Percentiles rank a stretch among this genome's conserved stretches.
Conservation (phyloP, 2,329 filamentous ascomycete genomes). For the Zopfia rhizophila region DNA sequence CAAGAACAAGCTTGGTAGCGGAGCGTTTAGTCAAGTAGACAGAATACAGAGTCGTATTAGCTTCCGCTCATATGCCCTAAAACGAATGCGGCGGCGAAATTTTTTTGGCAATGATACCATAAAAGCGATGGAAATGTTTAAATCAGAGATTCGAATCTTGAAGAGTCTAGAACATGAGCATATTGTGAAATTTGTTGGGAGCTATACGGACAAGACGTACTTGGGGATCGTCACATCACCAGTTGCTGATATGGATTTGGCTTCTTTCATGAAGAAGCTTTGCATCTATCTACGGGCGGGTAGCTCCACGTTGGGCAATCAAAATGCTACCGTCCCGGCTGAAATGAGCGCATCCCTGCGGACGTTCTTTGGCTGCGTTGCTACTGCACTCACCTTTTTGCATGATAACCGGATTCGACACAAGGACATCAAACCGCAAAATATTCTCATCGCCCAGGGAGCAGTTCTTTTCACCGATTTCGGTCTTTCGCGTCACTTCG, state of each 20-base stretch:
- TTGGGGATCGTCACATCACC: constrained; percentile 43
- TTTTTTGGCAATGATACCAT: constrained; percentile 24
- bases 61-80: constrained; percentile 40
- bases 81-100: constrained; percentile 33
- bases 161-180: constrained; percentile 39
- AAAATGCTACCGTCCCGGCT: too few species aligned
- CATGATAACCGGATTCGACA: constrained; percentile 24
- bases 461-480: constrained; percentile 28
- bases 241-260: constrained; percentile 28
- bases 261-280: constrained; percentile 12
- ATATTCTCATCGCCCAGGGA: constrained; percentile 23
- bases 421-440: constrained; percentile 31
- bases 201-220: constrained; percentile 38
- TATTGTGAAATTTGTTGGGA: constrained; percentile 39
- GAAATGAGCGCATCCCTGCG: constrained; percentile 14
- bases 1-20: constrained; percentile 31
- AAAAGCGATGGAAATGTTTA: constrained; percentile 30
- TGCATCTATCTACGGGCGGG: not conserved
- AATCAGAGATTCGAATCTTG: constrained; percentile 37
- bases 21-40: constrained; percentile 37
- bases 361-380: constrained; percentile 29
- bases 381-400: constrained; percentile 24
- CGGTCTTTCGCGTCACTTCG: constrained; percentile 23
- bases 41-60: constrained; percentile 34
- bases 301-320: too few species aligned